These are phyloP conservation scores for Gamarada debralockiae DNA, from an alignment of 495 filamentous ascomycete genomes.

Conservation along the genomic window DNA sequence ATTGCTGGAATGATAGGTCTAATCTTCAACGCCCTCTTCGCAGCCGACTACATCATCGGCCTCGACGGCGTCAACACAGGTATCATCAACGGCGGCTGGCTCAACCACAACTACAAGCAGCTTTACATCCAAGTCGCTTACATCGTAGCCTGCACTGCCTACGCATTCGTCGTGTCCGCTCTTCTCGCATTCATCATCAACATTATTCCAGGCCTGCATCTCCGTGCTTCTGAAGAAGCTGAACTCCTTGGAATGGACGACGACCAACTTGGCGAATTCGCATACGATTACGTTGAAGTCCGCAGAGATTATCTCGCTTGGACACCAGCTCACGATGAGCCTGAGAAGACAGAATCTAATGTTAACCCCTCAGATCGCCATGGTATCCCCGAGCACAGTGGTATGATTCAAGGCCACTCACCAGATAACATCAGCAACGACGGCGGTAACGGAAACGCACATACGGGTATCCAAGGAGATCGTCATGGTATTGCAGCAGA, in stretches of 20 bases:
- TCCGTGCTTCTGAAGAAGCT: slow-evolving; percentile 92
- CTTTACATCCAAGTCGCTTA: slow-evolving; percentile 92
- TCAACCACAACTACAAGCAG: slow-evolving; percentile 85
- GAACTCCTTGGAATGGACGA: slow-evolving; percentile 98
- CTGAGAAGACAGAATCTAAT: slow-evolving; percentile 54
- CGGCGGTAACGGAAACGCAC: slow-evolving; percentile 1
- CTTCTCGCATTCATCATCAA: slow-evolving; percentile 84
- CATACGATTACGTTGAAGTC: slow-evolving; percentile 99
- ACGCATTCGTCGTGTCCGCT: slow-evolving; percentile 80
- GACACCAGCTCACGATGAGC: slow-evolving; percentile 67
- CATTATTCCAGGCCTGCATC: slow-evolving; percentile 80
- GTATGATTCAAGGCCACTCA: slow-evolving; percentile 53
- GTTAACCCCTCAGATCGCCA: slow-evolving; percentile 69
- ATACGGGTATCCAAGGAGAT: slow-evolving; percentile 28
- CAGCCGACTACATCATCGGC: slow-evolving; percentile 82
- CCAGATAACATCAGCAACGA: slow-evolving; percentile 2
- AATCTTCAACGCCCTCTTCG: slow-evolving; percentile 90
- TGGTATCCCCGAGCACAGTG: slow-evolving; percentile 74
- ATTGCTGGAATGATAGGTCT: slow-evolving; percentile 91
- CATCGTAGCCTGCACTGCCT: slow-evolving; percentile 68
- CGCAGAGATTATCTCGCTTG: slow-evolving; percentile 93
- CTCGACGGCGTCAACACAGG: slow-evolving; percentile 90
- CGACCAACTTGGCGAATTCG: slow-evolving; percentile 97
- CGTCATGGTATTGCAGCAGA: slow-evolving; percentile 37
- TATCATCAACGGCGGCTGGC: slow-evolving; percentile 67